These are phyloP conservation scores for Wickerhamomyces chaumierensis DNA, from an alignment of 805 yeast genomes.

Conservation along the genomic window DNA sequence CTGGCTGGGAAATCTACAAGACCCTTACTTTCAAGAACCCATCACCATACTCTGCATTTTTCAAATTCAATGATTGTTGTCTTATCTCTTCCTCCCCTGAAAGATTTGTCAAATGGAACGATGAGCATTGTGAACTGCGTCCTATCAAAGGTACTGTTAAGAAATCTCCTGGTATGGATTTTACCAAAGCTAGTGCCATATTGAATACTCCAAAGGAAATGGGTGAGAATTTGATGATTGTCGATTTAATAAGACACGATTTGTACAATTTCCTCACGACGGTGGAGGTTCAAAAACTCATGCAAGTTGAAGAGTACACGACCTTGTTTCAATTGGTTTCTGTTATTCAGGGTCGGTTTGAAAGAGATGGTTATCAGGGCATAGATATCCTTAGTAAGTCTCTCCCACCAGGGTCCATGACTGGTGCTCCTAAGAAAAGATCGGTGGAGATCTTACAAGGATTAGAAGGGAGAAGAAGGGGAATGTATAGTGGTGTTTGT, in stretches of 20 bases:
- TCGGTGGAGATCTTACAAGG: slow-evolving; percentile 73
- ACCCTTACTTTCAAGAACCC: slow-evolving; percentile 66
- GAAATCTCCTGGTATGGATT: slow-evolving; percentile 42
- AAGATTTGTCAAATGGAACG: slow-evolving; percentile 73
- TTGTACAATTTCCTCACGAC: slow-evolving; percentile 51
- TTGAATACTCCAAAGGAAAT: slow-evolving; percentile 81
- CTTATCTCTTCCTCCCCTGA: slow-evolving; percentile 91
- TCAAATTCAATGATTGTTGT: slow-evolving; percentile 49
- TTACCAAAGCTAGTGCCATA: slow-evolving; percentile 48
- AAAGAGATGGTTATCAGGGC: slow-evolving; percentile 37
- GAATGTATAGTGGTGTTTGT: slow-evolving; percentile 86
- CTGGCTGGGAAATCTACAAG: slow-evolving; percentile 76
- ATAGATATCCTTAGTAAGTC: slow-evolving; percentile 69
- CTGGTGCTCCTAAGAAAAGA: slow-evolving; percentile 96
- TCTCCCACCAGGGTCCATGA: slow-evolving; percentile 98
- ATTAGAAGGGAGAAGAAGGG: slow-evolving; percentile 36
- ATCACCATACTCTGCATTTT: slow-evolving; percentile 81
- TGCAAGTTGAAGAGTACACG: slow-evolving; percentile 86
- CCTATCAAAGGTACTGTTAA: slow-evolving; percentile 96
- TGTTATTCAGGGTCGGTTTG: slow-evolving; percentile 55
- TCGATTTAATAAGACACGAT: slow-evolving; percentile 90
- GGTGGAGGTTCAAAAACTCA: slow-evolving; percentile 67
- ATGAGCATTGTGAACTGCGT: slow-evolving; percentile 56
- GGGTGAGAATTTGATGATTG: slow-evolving; percentile 95
- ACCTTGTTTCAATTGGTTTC: slow-evolving; percentile 89